Evolutionary conservation across 176 grass and related monocot genomes (phyloP).

Genomic region (Oryza brachyantha): DNA sequence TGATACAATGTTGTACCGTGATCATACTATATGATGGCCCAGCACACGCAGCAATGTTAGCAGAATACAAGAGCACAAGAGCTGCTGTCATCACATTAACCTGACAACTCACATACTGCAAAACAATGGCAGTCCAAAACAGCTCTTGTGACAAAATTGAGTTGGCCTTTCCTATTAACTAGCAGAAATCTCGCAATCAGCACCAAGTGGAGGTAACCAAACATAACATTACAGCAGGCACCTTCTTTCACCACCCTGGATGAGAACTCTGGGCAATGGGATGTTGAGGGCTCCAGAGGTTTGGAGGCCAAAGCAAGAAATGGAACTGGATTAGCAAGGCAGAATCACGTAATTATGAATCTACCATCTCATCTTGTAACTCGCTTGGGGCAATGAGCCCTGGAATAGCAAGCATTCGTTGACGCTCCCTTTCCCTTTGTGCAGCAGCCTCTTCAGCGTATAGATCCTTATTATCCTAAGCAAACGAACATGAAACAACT

Average conservation of each 20-base stretch:
- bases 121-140: slow-evolving; percentile 48
- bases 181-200: slow-evolving; percentile 43
- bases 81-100: slow-evolving; percentile 53
- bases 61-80: slow-evolving; percentile 53
- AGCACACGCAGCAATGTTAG: slow-evolving; percentile 39
- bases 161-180: slow-evolving; percentile 38
- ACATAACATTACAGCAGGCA: slow-evolving; percentile 52
- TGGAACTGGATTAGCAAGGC: slow-evolving; percentile 37
- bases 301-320: slow-evolving; percentile 32
- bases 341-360: slow-evolving; percentile 61
- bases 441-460: slow-evolving; percentile 95
- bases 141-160: slow-evolving; percentile 57
- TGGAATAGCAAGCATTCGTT: slow-evolving; percentile 92
- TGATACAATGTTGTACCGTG: slow-evolving; percentile 34
- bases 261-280: slow-evolving; percentile 38
- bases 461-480: slow-evolving; percentile 97
- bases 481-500: not conserved
- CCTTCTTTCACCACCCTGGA: slow-evolving; percentile 62
- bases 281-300: slow-evolving; percentile 40
- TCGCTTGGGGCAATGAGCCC: slow-evolving; percentile 97
- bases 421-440: slow-evolving; percentile 88
- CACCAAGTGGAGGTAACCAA: slow-evolving; percentile 35
- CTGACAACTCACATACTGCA: slow-evolving; percentile 26
- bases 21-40: slow-evolving; percentile 37
- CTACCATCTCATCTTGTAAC: slow-evolving; percentile 98